Base-by-base conservation (phyloP, 345 rosid species). In the Moricandia arvensis region DNA sequence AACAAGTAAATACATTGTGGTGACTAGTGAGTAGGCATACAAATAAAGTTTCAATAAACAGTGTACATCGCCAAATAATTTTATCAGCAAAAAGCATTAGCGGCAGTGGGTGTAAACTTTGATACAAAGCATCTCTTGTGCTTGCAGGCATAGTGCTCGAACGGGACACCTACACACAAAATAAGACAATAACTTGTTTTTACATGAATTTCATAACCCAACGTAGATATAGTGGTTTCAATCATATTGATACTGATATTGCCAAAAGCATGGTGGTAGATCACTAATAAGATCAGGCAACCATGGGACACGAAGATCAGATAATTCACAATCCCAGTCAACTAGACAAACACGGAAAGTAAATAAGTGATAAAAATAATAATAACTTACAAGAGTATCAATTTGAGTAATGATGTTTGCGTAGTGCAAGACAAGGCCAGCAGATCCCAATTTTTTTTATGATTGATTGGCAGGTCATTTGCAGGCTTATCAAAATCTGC, bases 341-440 rank as follows among this genome's bases (percentile, higher is more conserved):
- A 31, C 66, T 5, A 8, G 59, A 57, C n/a, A 69, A 76, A 7
- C 49, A 63, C 2, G 0, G 16, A 33, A 70, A 71, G 45, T 58
- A 64, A 57, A 70, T 31, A 12, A 8, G 31, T 6, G 67, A 58
- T 43, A n/a, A 65, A n/a, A 51, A 62, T 13, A 57, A 30, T 38
- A 7, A 41, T 69, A 74, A 85, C 96, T 92, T 86, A 95, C 99
- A 78, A 90, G 93, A 77, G 94, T 88, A 77, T 92, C 99, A 30
- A 90, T 88, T 81, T 92, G 99, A 66, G 97, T 82, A 24, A 95
- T 85, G 33, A 95, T 90, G 80, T 92, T 95, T 61, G 99, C 98
- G 70, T 95, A 95, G 80, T 95, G 99, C 84, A 95, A 84, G 12
- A 98, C 96, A 70, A 95, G 97, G 66, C 98, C 97, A 71, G 97